Evolutionary conservation across 2,329 filamentous ascomycete genomes (phyloP), one percentile per base, ranked within the genome.

Genomic region (Diaporthe ilicicola): DNA sequence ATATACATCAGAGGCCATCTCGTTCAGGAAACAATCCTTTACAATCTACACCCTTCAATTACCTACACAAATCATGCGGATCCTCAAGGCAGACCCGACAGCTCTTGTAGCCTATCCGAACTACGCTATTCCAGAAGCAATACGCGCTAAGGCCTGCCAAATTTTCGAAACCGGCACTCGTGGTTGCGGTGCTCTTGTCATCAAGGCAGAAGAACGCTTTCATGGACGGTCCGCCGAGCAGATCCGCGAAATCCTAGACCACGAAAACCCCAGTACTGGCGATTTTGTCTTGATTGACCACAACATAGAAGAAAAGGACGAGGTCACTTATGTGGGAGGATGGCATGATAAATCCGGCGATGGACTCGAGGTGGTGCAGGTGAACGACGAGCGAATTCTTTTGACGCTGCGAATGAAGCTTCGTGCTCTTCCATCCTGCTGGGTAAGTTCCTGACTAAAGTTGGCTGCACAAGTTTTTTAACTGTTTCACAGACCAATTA

Each of bases 211-310:
- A 15, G n/a, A 24, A 56, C 53, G 53, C 53, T 39, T 56, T 37
- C 53, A 56, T 7, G 53, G 53, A 56, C 53, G 53, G 24, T 56
- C 53, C 53, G 53, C 53, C 5, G 53, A 56, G 53, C 32, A 56
- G 12, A 39, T 56, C 19, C 32, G 53, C n/a, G 53, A 56, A 37
- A 24, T 56, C 32, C 19, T 56, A 15, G 53, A 56, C n/a, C 19
- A n/a, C 53, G 53, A 56, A 56, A 17, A 39, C 12, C 53, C 53
- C 53, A 22, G 24, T 4, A 15, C 32, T 56, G 53, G 32, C 32
- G 53, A 56, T 17, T 56, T 56, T 24, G 53, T 56, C 32, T 32
- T 56, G 53, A 56, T 56, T 22, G 32, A 37, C 32, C 12, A 37
- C 13, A 39, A 39, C 32, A 39, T 39, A 12, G 53, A 56, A 56